phyloP scores from a whole-genome alignment of 2,329 filamentous ascomycete genomes.

The Aspergillus candidus region DNA sequence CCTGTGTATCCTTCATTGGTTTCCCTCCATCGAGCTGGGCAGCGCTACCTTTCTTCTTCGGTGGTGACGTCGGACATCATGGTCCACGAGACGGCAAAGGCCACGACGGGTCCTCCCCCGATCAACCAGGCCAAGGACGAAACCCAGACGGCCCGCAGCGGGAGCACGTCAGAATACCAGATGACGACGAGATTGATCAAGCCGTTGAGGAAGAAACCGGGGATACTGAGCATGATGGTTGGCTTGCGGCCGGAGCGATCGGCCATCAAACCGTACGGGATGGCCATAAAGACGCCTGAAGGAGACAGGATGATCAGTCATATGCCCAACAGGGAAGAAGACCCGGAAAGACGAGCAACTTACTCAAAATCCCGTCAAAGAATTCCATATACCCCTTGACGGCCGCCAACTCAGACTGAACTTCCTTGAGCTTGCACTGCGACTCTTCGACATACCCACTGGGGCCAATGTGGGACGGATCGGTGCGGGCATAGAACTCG shows the following conservation, averaged over 20 bases:
- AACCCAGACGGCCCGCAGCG: constrained; percentile 45
- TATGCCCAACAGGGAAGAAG: background rate
- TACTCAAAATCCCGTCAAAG: constrained; percentile 41
- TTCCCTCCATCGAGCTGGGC: constrained; percentile 1
- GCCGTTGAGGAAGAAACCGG: constrained; percentile 36
- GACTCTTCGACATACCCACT: constrained; percentile 42
- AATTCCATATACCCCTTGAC: constrained; percentile 48
- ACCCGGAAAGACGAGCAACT: constrained; percentile 5
- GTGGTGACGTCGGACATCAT: constrained; percentile 49
- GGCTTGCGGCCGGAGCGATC: constrained; percentile 45
- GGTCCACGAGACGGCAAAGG: constrained; percentile 44
- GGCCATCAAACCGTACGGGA: constrained; percentile 46
- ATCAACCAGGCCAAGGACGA: constrained; percentile 42
- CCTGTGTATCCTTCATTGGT: constrained; percentile 13
- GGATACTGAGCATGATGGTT: constrained; percentile 38
- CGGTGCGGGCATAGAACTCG: constrained; percentile 37
- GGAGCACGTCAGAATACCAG: constrained; percentile 37
- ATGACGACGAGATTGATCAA: constrained; percentile 28
- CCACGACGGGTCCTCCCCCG: constrained; percentile 44
- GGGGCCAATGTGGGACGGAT: constrained; percentile 38
- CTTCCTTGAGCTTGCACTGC: constrained; percentile 45
- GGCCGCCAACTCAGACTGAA: constrained; percentile 46
- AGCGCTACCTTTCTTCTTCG: constrained; percentile 37
- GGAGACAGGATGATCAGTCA: constrained; percentile 11
- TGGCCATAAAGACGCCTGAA: constrained; percentile 40